Evolutionary conservation across 169 alveolate species (phyloP), one percentile per base, ranked within the genome.

Genomic region (Cryptosporidium canis): DNA sequence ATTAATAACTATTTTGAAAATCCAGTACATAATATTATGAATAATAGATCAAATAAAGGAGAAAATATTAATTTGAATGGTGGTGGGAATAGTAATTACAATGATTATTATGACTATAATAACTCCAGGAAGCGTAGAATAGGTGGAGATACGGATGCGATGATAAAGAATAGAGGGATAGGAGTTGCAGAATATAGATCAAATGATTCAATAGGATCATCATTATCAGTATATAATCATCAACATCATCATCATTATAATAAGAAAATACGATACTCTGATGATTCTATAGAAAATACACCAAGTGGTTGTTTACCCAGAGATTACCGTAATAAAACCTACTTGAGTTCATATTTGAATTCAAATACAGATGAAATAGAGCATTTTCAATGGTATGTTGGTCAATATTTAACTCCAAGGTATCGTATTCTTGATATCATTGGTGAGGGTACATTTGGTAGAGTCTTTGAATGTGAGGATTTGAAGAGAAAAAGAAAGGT

Each of bases 391-490:
- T 83, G 85, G 83, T 18, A 65, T 37, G 55, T 64, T 48, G 85
- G 77, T 37, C 83, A 67, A 27, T 66, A 56, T 67, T 39, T 90
- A 33, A 56, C 90, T 18, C 39, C 44, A 47, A 48, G 94, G 47
- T 97, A 96, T 92, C 85, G 92, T 77, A 96, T 98, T 64, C 77
- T 91, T 67, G 90, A 94, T 67, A 92, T 94, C 72, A 92, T 97
- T 84, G 98, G 99, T 11, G 99, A 97, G 72, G 99, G 99, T 24
- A 98, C 99, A 9, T 98, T 98, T 90, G 99, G 99, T n/a, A 90
- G 99, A 85, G 99, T 97, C 41, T 92, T 97, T 31, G 94, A 93
- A 63, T 95, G 98, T 64, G 95, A 96, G 47, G 96, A 95, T 85
- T 91, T 83, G 37, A 94, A 90, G 45, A 90, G 92, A 43, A 92